These are phyloP conservation scores for Crepidotus variabilis DNA, from an alignment of 768 basidiomycete species.

Conservation along the genomic window DNA sequence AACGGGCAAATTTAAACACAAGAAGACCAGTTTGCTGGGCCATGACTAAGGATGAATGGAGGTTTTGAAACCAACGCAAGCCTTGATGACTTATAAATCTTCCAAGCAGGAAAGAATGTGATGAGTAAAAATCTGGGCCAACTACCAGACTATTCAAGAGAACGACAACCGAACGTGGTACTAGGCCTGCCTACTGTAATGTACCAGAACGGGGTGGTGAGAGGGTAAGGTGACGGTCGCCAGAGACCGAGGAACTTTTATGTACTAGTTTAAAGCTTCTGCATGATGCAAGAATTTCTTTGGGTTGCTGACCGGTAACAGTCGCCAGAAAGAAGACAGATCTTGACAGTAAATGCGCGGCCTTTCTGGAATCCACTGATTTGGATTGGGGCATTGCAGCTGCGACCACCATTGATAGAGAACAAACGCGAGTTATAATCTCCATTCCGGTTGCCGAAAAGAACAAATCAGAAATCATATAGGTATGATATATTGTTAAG, in stretches of 20 bases:
- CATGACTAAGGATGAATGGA: background rate
- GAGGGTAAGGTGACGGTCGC: too few species aligned
- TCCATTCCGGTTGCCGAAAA: too few species aligned
- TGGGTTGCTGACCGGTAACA: background rate
- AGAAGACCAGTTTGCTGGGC: background rate
- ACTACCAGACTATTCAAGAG: too few species aligned
- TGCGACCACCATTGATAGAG: background rate
- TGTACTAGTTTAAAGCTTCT: background rate
- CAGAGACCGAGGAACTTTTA: background rate
- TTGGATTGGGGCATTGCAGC: background rate
- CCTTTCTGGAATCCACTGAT: background rate
- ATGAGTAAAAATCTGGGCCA: too few species aligned
- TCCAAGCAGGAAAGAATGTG: too few species aligned
- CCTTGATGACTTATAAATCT: background rate
- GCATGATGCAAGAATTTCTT: background rate
- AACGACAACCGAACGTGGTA: too few species aligned
- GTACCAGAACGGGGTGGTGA: too few species aligned
- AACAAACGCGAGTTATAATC: background rate
- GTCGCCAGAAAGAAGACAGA: background rate
- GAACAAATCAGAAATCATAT: too few species aligned
- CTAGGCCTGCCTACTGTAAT: too few species aligned
- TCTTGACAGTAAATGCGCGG: background rate
- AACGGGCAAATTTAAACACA: slow-evolving; percentile 29
- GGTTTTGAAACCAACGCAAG: background rate
- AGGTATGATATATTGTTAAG: too few species aligned